Evolutionary conservation across 805 yeast genomes (phyloP).

Genomic region (Saccharomycopsis sp.): DNA sequence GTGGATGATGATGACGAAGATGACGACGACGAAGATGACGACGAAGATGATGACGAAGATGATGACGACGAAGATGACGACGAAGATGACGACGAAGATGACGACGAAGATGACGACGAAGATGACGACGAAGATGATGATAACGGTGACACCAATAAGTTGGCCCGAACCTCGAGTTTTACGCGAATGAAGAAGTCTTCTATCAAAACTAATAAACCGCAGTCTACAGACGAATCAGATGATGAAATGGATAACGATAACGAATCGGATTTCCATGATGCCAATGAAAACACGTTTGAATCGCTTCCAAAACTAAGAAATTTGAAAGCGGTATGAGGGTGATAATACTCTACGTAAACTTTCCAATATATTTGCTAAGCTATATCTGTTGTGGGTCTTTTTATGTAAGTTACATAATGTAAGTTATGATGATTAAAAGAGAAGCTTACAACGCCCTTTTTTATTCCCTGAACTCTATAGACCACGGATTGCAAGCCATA

Average conservation of each 20-base stretch:
- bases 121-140: conserved; percentile 9
- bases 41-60: conserved; percentile 13
- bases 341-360: neutral
- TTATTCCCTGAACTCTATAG: no score
- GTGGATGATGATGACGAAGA: conserved; percentile 6
- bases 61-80: conserved; percentile 23
- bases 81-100: conserved; percentile 15
- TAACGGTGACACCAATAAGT: neutral
- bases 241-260: conserved; percentile 28
- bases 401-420: no score
- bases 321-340: neutral
- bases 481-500: no score
- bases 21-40: conserved; percentile 10
- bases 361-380: no score
- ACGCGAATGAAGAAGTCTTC: neutral
- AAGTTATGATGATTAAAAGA: no score
- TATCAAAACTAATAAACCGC: neutral
- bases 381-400: neutral
- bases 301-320: neutral
- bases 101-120: conserved; percentile 7
- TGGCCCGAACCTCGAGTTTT: neutral
- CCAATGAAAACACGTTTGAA: conserved; percentile 29
- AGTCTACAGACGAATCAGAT: conserved; percentile 32
- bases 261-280: conserved; percentile 34
- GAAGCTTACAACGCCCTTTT: no score